A percentile compares a stretch with the other conserved stretches of the same genome.
Evolutionary conservation across 441 rosid genomes (phyloP).

Genomic region (Francoa sonchifolia): DNA sequence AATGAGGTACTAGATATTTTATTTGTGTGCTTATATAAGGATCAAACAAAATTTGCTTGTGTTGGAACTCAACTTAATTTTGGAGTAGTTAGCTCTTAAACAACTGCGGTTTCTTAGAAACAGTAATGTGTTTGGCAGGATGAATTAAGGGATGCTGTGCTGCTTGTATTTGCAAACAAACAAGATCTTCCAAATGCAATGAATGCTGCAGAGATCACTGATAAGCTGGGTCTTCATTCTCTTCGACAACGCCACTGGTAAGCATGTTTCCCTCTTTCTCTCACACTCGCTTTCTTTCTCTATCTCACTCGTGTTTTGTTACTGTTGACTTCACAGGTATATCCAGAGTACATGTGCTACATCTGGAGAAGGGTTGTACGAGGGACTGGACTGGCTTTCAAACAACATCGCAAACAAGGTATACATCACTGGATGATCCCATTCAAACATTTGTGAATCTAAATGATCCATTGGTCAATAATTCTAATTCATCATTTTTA

Average conservation of each 20-base stretch:
- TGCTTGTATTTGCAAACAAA: constrained; percentile 63
- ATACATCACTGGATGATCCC: too few relatives aligned
- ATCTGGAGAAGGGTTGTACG: constrained; percentile 57
- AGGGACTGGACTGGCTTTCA: constrained; percentile 59
- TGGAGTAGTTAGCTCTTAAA: too few relatives aligned
- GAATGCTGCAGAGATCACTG: constrained; percentile 58
- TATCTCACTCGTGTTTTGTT: not conserved
- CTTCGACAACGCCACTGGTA: constrained; percentile 51
- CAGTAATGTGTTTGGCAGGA: too few relatives aligned
- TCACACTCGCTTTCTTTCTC: not conserved
- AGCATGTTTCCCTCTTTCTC: not conserved
- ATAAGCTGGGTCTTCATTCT: constrained; percentile 53
- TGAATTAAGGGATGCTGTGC: constrained; percentile 55
- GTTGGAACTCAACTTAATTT: too few relatives aligned
- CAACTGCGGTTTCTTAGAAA: too few relatives aligned
- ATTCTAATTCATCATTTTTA: too few relatives aligned
- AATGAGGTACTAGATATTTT: too few relatives aligned
- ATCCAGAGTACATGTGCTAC: constrained; percentile 71
- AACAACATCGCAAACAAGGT: constrained; percentile 48
- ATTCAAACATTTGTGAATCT: too few relatives aligned
- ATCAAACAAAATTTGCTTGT: too few relatives aligned
- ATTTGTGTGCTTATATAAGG: too few relatives aligned
- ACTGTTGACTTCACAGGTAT: constrained; percentile 34
- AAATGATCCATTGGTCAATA: too few relatives aligned
- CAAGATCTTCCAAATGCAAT: constrained; percentile 69